Evolutionary conservation across 352 stramenopile species (phyloP).

Genomic region (Peronosclerospora sorghi): DNA sequence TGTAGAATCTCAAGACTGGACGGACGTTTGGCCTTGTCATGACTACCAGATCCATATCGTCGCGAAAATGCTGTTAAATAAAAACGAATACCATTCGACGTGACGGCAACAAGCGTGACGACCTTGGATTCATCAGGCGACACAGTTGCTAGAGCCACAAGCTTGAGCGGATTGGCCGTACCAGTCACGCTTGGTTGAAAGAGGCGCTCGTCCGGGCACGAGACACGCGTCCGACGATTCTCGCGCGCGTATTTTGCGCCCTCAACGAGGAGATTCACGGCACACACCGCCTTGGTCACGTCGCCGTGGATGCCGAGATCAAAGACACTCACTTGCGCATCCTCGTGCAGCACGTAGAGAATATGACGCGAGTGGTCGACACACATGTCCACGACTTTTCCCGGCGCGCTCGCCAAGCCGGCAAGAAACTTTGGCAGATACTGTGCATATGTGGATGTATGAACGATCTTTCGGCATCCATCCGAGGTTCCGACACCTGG

Average conservation of each 20-base stretch:
- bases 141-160: constrained; percentile 60
- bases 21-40: constrained; percentile 41
- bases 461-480: constrained; percentile 88
- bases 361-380: constrained; percentile 83
- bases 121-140: constrained; percentile 61
- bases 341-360: constrained; percentile 87
- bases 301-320: constrained; percentile 45
- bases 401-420: constrained; percentile 62
- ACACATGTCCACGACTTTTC: constrained; percentile 80
- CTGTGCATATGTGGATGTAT: constrained; percentile 79
- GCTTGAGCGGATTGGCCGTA: constrained; percentile 31
- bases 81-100: constrained; percentile 88
- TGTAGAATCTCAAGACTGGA: constrained; percentile 65
- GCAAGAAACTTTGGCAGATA: constrained; percentile 71
- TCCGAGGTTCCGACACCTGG: constrained; percentile 31
- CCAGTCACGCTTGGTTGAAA: constrained; percentile 42
- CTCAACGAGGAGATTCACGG: constrained; percentile 54
- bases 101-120: constrained; percentile 88
- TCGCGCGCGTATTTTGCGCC: constrained; percentile 75
- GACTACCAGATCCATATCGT: constrained; percentile 25
- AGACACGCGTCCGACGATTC: constrained; percentile 71
- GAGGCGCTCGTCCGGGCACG: constrained; percentile 69
- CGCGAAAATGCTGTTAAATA: constrained; percentile 87
- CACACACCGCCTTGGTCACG: constrained; percentile 51
- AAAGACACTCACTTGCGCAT: constrained; percentile 64